Base-by-base conservation (phyloP, 805 yeast species). In the Henningerozyma blattae region DNA sequence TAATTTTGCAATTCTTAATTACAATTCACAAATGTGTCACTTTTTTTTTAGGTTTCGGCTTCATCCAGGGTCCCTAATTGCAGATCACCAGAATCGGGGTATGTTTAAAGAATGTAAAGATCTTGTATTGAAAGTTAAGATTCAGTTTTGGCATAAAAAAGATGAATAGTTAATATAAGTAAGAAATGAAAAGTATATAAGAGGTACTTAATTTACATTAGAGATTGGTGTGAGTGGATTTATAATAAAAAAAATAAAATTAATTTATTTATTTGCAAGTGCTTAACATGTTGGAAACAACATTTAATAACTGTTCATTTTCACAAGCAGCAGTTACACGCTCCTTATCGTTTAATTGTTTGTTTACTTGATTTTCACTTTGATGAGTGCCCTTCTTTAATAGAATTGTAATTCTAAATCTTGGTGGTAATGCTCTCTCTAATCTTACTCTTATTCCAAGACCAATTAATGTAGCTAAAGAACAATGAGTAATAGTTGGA, bases 281-380 rank as follows among this genome's bases (percentile, higher is more conserved):
- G 25, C 81, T 68, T 37, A 91, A 67, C 99, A 91, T 91, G 42
- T 80, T 85, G 44, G 86, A 80, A 26, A 91, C 81, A n/a, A 91
- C 99, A 20, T 76, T 70, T 27, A 87, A 61, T 28, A 91, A 64
- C 61, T 91, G 98, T 37, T 82, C 94, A 49, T 91, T 91, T 51
- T 91, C 98, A 57, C 97, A 87, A 0, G 99, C 99, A 18, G 98
- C 98, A 22, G 95, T 93, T 0, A 91, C 96, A 41, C 99, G 66
- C 59, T 91, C 99, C 60, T 91, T 91, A 54, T 91, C 99, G 51
- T 91, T 91, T 39, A 91, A 68, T 60, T 91, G 99, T 53, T 89
- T 89, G 59, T 91, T 91, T 16, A 91, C 97, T 53, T 91, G 98
- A 44, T 72, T 72, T 54, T 91, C 98, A 52, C 94, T 82, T 56